Evolutionary conservation across 139 green algal genomes (phyloP).

Genomic region (Raphidocelis subcapitata): DNA sequence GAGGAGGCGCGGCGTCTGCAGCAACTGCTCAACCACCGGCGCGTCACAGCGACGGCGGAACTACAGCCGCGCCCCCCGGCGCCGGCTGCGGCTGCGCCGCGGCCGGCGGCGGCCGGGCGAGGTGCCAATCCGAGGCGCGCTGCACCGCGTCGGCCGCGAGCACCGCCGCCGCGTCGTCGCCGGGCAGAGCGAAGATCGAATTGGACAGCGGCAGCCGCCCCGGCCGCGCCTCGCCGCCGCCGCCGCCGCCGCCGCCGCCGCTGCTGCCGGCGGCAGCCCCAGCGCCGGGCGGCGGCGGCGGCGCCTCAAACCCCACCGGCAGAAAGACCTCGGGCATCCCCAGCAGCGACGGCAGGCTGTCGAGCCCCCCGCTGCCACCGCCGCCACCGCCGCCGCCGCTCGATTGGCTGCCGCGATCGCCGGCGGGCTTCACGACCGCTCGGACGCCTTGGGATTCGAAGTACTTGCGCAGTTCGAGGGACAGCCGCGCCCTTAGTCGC

Average conservation of each 20-base stretch:
- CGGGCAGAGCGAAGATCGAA: slow-evolving; percentile 2
- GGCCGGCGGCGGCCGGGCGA: neutral
- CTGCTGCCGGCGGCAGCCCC: neutral
- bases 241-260: slow-evolving; percentile 1
- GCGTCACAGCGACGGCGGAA: too few species aligned
- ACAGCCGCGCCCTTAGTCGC: slow-evolving; percentile 1
- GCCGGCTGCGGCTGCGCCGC: neutral
- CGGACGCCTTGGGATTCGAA: slow-evolving; percentile 4
- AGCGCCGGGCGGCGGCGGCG: neutral
- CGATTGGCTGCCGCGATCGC: too few species aligned
- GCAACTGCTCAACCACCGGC: too few species aligned
- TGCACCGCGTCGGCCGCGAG: slow-evolving; percentile 13
- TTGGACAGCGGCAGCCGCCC: slow-evolving; percentile 12
- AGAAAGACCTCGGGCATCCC: slow-evolving; percentile 17
- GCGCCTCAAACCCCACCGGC: neutral
- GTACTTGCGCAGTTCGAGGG: neutral
- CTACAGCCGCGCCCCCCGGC: too few species aligned
- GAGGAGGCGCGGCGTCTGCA: too few species aligned
- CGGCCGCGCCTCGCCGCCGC: neutral
- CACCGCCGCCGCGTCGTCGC: slow-evolving; percentile 6
- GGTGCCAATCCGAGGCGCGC: neutral
- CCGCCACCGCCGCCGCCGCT: too few species aligned
- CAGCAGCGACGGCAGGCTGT: slow-evolving; percentile 8
- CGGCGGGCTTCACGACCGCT: slow-evolving; percentile 12
- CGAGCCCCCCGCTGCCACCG: neutral